phyloP scores from a whole-genome alignment of 805 yeast species.

The Torulaspora indica region DNA sequence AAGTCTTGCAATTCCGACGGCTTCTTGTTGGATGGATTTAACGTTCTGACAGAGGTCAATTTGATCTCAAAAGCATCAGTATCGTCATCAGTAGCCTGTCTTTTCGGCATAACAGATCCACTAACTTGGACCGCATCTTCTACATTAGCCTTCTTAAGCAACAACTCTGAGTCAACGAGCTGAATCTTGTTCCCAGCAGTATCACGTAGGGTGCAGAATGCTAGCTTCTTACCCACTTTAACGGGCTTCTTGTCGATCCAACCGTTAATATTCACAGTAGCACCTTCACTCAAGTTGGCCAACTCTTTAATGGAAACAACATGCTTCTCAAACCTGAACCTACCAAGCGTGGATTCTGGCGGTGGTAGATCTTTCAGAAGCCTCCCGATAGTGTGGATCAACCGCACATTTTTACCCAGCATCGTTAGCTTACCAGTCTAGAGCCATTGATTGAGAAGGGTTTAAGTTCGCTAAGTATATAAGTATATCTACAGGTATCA shows the following conservation, averaged over 20 bases:
- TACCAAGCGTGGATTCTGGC: constrained; percentile 11
- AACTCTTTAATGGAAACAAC: constrained; percentile 14
- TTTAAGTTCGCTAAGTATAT: background rate
- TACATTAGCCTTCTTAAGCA: constrained; percentile 48
- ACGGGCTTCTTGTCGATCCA: constrained; percentile 79
- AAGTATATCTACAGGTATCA: background rate
- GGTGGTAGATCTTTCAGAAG: constrained; percentile 14
- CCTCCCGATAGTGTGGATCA: constrained; percentile 9
- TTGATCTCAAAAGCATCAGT: constrained; percentile 52
- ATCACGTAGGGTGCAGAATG: constrained; percentile 76
- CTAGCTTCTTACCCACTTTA: constrained; percentile 55
- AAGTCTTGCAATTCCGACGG: constrained; percentile 66
- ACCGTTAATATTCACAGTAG: constrained; percentile 58
- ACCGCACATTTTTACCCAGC: background rate
- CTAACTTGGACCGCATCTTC: constrained; percentile 72
- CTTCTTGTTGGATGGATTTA: constrained; percentile 59
- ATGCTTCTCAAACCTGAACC: constrained; percentile 17
- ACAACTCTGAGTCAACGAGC: constrained; percentile 41
- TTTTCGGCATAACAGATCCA: constrained; percentile 44
- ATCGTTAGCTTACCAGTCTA: background rate
- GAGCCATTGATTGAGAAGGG: background rate
- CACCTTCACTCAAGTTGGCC: constrained; percentile 4
- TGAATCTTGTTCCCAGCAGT: constrained; percentile 63
- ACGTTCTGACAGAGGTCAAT: constrained; percentile 46
- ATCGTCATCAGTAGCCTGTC: constrained; percentile 20